Evolutionary conservation across 768 basidiomycete genomes (phyloP), one percentile per base, ranked within the genome.

Genomic region (Leucosporidium creatinivorum): DNA sequence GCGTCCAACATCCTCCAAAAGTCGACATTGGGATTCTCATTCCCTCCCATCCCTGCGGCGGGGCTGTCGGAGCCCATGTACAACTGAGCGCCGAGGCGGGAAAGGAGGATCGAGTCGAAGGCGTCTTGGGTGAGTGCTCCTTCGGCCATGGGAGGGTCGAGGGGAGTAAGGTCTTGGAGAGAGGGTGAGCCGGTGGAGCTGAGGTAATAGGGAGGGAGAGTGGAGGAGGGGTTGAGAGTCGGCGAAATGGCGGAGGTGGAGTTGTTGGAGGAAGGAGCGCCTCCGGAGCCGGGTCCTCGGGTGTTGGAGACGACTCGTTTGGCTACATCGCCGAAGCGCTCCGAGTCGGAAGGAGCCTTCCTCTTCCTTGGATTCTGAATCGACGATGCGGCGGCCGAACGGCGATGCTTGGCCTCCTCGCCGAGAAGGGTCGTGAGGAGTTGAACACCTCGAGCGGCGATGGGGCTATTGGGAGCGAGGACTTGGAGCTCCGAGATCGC

Each of bases 401-500:
- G 51, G 13, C 68, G 68, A 17, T 67, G 68, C 58, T 65, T 65
- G 49, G 68, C 61, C 49, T 73, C 72, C 25, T 73, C 72, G 17
- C 60, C 66, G 19, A 73, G 68, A 4, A 73, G 63, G 30, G 72
- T 69, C 8, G 28, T 9, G 50, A 73, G 61, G 19, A 73, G 63
- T 36, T 64, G 55, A 8, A 65, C 68, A 1, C 72, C 72, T 19
- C 72, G 62, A 23, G 57, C 48, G 26, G 72, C 72, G 54, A 73
- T 73, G 23, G 58, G 47, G 21, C 51, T 57, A 17, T 48, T 56
- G 3, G 28, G 28, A 18, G 44, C 57, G 30, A 54, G 55, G 31
- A 61, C 56, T 10, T 26, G 30, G 10, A 69, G 62, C 50, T 64
- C 49, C 12, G 62, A 57, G 52, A 73, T 63, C 0, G 72, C 72